Conservation (phyloP, 169 alveolate species). For the Plasmodium chabaudi region DNA sequence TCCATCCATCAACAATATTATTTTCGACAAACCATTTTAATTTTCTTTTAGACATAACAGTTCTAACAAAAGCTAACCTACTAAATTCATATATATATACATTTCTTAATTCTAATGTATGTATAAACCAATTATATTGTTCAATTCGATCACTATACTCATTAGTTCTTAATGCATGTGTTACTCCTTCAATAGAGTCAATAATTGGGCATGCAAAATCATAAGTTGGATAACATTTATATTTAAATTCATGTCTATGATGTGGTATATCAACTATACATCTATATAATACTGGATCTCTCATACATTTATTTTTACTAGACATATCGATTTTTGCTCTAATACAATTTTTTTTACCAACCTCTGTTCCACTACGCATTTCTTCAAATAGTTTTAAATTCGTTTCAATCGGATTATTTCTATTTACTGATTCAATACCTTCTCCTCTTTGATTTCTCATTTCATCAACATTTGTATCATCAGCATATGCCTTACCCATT, state of each 20-base stretch:
- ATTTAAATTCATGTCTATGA: slow-evolving; percentile 94
- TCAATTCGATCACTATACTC: slow-evolving; percentile 98
- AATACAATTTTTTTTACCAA: slow-evolving; percentile 94
- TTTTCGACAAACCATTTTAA: slow-evolving; percentile 96
- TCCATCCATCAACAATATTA: slow-evolving; percentile 96
- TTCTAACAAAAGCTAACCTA: slow-evolving; percentile 93
- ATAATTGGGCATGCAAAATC: slow-evolving; percentile 99
- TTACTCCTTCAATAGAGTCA: slow-evolving; percentile 97
- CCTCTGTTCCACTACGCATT: slow-evolving; percentile 91
- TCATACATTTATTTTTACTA: slow-evolving; percentile 94
- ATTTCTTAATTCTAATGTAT: slow-evolving; percentile 89
- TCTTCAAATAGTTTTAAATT: slow-evolving; percentile 92
- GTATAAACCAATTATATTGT: slow-evolving; percentile 95
- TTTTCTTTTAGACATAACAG: slow-evolving; percentile 97
- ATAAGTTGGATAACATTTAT: slow-evolving; percentile 98
- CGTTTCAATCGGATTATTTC: slow-evolving; percentile 92
- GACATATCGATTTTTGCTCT: slow-evolving; percentile 98
- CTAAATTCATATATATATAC: slow-evolving; percentile 96
- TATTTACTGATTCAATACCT: slow-evolving; percentile 92
- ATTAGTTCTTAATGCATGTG: slow-evolving; percentile 98
- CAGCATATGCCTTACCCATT: slow-evolving; percentile 95
- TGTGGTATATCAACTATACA: slow-evolving; percentile 93
- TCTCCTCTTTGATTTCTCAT: slow-evolving; percentile 97
- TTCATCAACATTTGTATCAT: slow-evolving; percentile 95
- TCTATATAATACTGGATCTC: slow-evolving; percentile 99